Conservation (phyloP, 768 basidiomycete species). For the Phlegmacium glaucopus region DNA sequence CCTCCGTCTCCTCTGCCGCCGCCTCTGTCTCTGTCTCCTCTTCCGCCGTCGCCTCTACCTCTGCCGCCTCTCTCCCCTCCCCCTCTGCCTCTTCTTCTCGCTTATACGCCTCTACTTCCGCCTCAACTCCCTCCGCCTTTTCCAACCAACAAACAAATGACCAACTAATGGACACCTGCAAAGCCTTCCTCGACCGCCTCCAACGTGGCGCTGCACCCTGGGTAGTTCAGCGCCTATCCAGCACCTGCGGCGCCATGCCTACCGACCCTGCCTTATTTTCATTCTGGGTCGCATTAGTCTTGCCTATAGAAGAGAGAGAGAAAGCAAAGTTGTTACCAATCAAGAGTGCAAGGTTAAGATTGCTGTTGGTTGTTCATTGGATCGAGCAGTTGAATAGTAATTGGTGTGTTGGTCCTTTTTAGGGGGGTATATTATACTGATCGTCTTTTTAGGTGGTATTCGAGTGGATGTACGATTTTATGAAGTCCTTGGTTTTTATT, state of each 20-base stretch:
- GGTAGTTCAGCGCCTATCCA: conserved; percentile 85
- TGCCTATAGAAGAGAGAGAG: conserved; percentile 90
- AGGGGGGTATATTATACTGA: conserved; percentile 28
- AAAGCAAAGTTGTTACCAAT: conserved; percentile 86
- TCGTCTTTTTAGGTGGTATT: conserved; percentile 63
- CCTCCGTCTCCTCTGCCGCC: neutral
- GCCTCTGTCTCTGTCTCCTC: conserved; percentile 8
- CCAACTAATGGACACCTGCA: conserved; percentile 49
- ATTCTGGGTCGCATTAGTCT: conserved; percentile 88
- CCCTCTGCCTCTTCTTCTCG: too few species aligned
- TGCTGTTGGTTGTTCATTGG: conserved; percentile 91
- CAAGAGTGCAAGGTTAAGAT: conserved; percentile 68
- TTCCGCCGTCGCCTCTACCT: conserved; percentile 2
- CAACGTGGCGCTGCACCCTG: conserved; percentile 80
- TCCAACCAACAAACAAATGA: conserved; percentile 38
- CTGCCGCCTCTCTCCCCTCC: conserved; percentile 2
- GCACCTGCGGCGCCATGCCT: conserved; percentile 77
- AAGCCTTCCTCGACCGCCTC: conserved; percentile 40
- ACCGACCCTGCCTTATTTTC: conserved; percentile 67
- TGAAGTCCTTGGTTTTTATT: conserved; percentile 12
- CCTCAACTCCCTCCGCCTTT: conserved; percentile 6
- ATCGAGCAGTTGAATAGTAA: conserved; percentile 68
- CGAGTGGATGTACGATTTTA: conserved; percentile 61
- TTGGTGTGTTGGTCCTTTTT: conserved; percentile 38
- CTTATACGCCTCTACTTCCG: neutral